phyloP scores from a whole-genome alignment of 345 rosid genomes.

The Eucalyptus polybractea region DNA sequence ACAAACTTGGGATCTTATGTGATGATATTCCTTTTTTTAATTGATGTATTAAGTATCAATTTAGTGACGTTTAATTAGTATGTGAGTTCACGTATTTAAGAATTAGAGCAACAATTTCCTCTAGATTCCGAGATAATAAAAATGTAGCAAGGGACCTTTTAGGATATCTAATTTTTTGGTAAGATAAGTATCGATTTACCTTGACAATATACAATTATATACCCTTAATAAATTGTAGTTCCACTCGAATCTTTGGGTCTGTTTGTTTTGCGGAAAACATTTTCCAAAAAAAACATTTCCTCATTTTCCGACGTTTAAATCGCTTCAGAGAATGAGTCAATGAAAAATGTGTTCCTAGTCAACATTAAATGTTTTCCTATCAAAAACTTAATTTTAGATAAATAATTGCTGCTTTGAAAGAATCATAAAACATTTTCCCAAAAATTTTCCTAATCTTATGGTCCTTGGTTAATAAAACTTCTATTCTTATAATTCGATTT shows the following conservation, averaged over 20 bases:
- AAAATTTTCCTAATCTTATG: no score
- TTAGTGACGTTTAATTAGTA: neutral
- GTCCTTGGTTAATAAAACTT: no score
- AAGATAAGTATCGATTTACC: neutral
- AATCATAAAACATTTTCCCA: no score
- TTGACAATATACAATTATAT: neutral
- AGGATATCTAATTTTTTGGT: neutral
- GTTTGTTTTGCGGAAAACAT: no score
- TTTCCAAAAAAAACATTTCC: no score
- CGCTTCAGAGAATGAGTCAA: rapidly evolving
- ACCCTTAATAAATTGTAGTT: neutral
- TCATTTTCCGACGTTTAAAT: no score
- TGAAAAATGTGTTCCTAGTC: no score
- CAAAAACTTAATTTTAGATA: no score
- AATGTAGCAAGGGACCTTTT: neutral
- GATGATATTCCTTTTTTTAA: no score
- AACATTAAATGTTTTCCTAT: no score
- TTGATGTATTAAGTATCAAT: neutral
- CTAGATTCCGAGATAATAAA: neutral
- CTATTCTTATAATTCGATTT: no score
- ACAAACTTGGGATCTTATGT: neutral
- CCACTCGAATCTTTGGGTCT: neutral
- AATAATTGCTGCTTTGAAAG: no score
- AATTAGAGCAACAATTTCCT: neutral
- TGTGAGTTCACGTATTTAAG: neutral